Base-by-base conservation (phyloP, 495 filamentous ascomycete species). In the Daldinia vernicosa region DNA sequence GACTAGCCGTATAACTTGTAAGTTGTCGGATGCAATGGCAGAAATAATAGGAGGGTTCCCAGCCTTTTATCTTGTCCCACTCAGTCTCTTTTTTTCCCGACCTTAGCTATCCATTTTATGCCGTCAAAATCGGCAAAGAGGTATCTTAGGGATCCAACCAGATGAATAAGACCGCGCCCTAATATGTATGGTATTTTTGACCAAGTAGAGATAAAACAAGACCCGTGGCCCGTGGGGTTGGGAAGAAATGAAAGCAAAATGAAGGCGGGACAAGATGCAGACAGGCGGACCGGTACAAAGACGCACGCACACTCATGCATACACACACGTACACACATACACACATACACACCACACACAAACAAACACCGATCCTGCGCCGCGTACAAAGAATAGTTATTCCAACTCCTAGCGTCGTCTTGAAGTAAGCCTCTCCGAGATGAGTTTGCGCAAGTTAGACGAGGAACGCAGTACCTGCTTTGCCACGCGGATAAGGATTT, bases 401-500 rank as follows among this genome's bases (percentile, higher is more conserved):
- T 51, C 59, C 40, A 54, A 1, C n/a, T 67, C 69, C 69, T 45
- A 37, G 47, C 35, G 45, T 43, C 35, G 45, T 43, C 45, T 59
- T 47, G 22, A 64, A 72, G 56, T 35, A 72, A 68, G 50, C 64
- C 63, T 72, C 56, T 59, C 26, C n/a, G 32, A 37, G 43, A 55
- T 40, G 22, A n/a, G 22, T 28, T 30, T 33, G 70, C 39, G 53
- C 56, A 45, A 35, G 60, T 68, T 40, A 53, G 50, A 69, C 32
- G 65, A 62, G 45, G 35, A 53, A 64, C 17, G n/a, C 17, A 65
- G 22, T 60, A 58, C 17, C 27, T 58, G 52, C 58, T 67, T 67
- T 30, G 67, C 71, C 71, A 70, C 67, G n/a, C 71, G 71, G 71
- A 63, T 74, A 37, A 50, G 40, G 66, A 66, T 69, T 35, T 40